A percentile compares a stretch with the other conserved stretches of the same genome.
phyloP scores from a whole-genome alignment of 1,139 yeast species.

The Blastobotrys serpentis region DNA sequence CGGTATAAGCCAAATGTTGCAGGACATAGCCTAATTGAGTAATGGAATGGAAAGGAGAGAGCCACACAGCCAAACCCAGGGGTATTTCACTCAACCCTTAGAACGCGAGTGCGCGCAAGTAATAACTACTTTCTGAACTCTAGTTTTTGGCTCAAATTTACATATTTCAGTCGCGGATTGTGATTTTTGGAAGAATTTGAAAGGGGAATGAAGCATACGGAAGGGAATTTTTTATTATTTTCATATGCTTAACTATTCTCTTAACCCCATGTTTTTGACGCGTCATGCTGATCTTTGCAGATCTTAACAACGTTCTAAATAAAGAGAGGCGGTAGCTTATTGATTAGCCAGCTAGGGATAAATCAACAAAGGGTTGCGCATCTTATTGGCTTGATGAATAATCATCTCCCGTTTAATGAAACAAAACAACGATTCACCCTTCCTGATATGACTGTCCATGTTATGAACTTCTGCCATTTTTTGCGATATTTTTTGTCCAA shows the following conservation, averaged over 20 bases:
- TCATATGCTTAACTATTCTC: neutral
- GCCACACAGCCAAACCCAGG: constrained; percentile 2
- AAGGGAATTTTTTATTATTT: neutral
- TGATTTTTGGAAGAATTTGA: no score
- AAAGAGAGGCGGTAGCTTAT: neutral
- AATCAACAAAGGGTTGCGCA: no score
- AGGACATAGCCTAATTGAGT: neutral
- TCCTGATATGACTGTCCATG: no score
- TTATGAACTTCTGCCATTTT: no score
- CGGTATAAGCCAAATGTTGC: neutral
- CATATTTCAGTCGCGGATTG: no score
- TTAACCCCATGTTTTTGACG: neutral
- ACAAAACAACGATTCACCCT: no score
- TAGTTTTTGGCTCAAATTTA: no score
- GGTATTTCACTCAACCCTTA: neutral
- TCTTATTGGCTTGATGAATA: no score
- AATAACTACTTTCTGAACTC: neutral
- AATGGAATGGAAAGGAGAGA: constrained; percentile 1
- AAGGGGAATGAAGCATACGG: no score
- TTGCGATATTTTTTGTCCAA: no score
- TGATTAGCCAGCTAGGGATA: neutral
- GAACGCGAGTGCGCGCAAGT: no score
- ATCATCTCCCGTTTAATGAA: no score
- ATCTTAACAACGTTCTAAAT: neutral
- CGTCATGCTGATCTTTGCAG: neutral